Base-by-base conservation (phyloP, 352 stramenopile species). In the Phytophthora melonis region DNA sequence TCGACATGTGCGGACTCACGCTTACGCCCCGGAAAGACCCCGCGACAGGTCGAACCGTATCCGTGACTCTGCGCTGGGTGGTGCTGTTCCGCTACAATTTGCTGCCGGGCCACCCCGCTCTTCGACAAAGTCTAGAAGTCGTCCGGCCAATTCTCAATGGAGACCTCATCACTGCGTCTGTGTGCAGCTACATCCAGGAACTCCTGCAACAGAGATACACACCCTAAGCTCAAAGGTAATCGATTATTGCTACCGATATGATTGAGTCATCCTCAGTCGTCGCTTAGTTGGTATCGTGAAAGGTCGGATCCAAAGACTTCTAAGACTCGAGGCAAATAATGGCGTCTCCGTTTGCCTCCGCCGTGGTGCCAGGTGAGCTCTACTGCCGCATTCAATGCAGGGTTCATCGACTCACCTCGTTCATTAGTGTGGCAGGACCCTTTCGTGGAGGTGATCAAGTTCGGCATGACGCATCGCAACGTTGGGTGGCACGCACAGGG, bases 391-490 rank as follows among this genome's bases (percentile, higher is more conserved):
- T 3, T 30, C 10, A 36, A 58, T 32, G 21, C 19, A 21, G 11
- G 7, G 10, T 9, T 23, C 7, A 56, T 13, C 13, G 10, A 18
- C 23, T 75, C 8, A 60, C 14, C 52, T 5, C 11, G 39, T 21
- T 32, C n/a, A 18, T 30, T 57, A 95, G 87, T 94, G 8, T 96
- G 90, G 90, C 90, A 96, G 75, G 82, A 92, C 60, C 90, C 90
- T 52, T 95, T 88, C 49, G 89, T 96, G n/a, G 88, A 97, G 63
- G 88, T 96, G 34, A 83, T 97, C 74, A 92, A 91, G 58, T 87
- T 88, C 54, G 87, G 83, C 1, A 82, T 93, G 68, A 87, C 86
- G 9, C 83, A 92, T 58, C 74, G 70, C 32, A 83, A 67, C 9
- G 73, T 93, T 43, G 87, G 87, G 5, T 92, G 74, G 68, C 71